Base-by-base conservation (phyloP, 2,329 filamentous ascomycete genomes). In the Exophiala viscosa region DNA sequence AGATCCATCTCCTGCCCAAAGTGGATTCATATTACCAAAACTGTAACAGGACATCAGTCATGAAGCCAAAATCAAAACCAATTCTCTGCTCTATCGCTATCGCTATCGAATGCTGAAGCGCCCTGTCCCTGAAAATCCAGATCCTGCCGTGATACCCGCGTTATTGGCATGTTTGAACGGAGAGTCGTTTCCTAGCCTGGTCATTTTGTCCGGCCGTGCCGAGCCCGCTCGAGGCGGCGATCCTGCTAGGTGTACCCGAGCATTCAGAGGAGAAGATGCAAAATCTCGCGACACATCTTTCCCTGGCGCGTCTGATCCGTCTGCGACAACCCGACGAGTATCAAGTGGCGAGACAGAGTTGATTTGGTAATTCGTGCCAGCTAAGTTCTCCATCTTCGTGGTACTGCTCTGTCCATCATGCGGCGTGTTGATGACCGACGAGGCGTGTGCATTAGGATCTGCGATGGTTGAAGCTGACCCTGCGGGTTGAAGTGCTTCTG, bases 391-490 rank as follows among this genome's bases (percentile, higher is more conserved):
- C 61, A 54, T 36, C 63, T 66, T 28, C 60, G 66, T 41, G 65
- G 69, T 38, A 67, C 62, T 65, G 69, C 71, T 52, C 39, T 73
- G 69, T n/a, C 60, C 62, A 36, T 70, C 69, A 38, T 71, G 69
- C 5, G 72, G 72, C 3, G 72, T 75, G 52, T 74, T 73, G 43
- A 70, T 67, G 5, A 70, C 65, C 1, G 72, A 74, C 5, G 73
- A 74, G 48, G 69, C 67, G 28, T 67, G 69, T 13, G 68, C 68
- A 8, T 71, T 73, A 18, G 64, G 63, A 49, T 76, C 73, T 3
- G 71, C 67, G 36, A 76, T 74, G 3, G 73, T 76, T 7, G 73
- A 75, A 17, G 72, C 73, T 3, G 73, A 76, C 17, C 73, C 73
- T 53, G 71, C 70, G 5, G 71, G 68, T 14, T 69, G 71, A 52